Evolutionary conservation across 192 early-diverging fungal species (phyloP).

Genomic region (Backusella macrospora): DNA sequence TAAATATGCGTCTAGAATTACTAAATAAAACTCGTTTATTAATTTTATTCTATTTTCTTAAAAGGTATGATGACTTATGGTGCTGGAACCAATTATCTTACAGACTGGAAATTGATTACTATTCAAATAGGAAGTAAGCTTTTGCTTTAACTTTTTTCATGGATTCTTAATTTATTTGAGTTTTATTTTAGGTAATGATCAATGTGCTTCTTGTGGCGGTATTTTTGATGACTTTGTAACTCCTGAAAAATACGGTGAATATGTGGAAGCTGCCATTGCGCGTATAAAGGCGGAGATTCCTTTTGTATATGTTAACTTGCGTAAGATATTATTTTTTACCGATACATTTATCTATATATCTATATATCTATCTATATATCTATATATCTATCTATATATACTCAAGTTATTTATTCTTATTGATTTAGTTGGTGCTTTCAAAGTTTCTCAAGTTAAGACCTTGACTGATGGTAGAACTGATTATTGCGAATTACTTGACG

Average conservation of each 20-base stretch:
- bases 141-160: not conserved
- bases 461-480: slow-evolving; percentile 17
- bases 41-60: not conserved
- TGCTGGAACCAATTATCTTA: not conserved
- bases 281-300: slow-evolving; percentile 23
- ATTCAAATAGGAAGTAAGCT: slow-evolving; percentile 32
- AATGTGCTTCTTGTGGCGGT: slow-evolving; percentile 23
- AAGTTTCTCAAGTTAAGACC: slow-evolving; percentile 29
- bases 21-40: not conserved
- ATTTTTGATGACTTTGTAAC: not conserved
- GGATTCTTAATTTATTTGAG: not conserved
- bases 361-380: not conserved
- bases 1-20: not conserved
- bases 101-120: slow-evolving; percentile 25
- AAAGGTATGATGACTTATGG: slow-evolving; percentile 14
- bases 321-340: slow-evolving; percentile 13
- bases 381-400: too few relatives aligned
- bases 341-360: not conserved
- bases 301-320: slow-evolving; percentile 21
- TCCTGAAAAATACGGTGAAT: slow-evolving; percentile 13
- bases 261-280: slow-evolving; percentile 20
- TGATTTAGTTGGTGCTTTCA: slow-evolving; percentile 26
- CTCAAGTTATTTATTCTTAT: not conserved
- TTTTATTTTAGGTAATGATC: slow-evolving; percentile 27
- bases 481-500: slow-evolving; percentile 19